A percentile compares a stretch with the other conserved stretches of the same genome.
Evolutionary conservation across 2,329 filamentous ascomycete genomes (phyloP).

Genomic region (Penicillium aurantiogriseum): DNA sequence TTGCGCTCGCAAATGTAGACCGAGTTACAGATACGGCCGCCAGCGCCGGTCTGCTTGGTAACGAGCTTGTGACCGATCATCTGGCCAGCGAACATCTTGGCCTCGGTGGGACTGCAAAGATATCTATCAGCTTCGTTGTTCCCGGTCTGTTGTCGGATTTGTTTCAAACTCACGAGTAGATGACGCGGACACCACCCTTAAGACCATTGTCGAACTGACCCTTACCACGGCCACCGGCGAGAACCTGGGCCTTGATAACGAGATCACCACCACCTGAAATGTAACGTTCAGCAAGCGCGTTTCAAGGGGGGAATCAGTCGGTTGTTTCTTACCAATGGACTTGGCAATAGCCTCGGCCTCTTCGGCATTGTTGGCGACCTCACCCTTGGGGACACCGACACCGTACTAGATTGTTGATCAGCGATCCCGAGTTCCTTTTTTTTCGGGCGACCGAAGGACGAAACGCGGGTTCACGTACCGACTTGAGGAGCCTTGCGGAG

Average conservation of each 20-base stretch:
- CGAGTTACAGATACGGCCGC: conserved; percentile 88
- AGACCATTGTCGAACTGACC: conserved; percentile 97
- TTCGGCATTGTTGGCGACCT: conserved; percentile 75
- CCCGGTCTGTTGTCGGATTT: not conserved
- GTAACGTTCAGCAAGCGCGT: conserved; percentile 19
- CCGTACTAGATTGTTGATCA: conserved; percentile 67
- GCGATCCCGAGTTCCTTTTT: conserved; percentile 12
- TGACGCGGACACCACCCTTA: conserved; percentile 97
- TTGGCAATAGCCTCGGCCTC: conserved; percentile 93
- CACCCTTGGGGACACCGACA: conserved; percentile 85
- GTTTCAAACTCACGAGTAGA: conserved; percentile 72
- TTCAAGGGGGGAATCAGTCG: not conserved
- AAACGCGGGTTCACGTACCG: conserved; percentile 44
- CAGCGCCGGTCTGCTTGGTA: conserved; percentile 97
- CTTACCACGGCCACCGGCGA: conserved; percentile 96
- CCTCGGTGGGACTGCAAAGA: conserved; percentile 67
- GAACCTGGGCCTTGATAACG: conserved; percentile 99
- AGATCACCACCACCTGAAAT: conserved; percentile 74
- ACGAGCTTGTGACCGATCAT: conserved; percentile 99
- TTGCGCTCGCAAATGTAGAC: conserved; percentile 99
- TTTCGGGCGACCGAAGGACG: conserved; percentile 14
- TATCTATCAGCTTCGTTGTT: conserved; percentile 12
- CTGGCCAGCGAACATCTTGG: conserved; percentile 96
- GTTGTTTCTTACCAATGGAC: conserved; percentile 65
- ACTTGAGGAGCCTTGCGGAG: conserved; percentile 83